Percentiles rank a stretch among this genome's conserved stretches.
Evolutionary conservation across 257 asterid species (phyloP).

Genomic region (Cruciata laevipes): DNA sequence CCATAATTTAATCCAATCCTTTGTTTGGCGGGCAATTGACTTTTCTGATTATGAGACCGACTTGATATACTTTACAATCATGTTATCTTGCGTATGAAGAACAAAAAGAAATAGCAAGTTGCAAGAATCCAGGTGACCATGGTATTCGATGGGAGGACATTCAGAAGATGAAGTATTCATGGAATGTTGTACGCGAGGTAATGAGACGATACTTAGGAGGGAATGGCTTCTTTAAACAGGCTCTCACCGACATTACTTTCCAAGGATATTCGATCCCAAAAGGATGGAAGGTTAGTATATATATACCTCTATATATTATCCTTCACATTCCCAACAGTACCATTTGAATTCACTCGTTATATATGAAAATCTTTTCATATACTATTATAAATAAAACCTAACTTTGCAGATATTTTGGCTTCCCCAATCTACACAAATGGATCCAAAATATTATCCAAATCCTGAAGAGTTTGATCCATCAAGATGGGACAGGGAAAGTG

Average conservation of each 20-base stretch:
- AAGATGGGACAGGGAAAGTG: not conserved
- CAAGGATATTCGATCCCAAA: not conserved
- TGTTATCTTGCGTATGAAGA: not conserved
- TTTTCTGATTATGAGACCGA: no score
- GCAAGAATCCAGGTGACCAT: not conserved
- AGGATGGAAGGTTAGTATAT: slow-evolving; percentile 1
- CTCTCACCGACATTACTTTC: not conserved
- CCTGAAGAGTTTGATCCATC: not conserved
- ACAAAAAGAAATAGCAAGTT: not conserved
- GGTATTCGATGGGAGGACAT: not conserved
- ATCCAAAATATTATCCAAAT: not conserved
- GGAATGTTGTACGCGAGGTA: not conserved
- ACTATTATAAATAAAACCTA: no score
- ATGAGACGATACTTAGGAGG: not conserved
- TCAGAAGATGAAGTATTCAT: not conserved
- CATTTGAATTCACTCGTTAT: no score
- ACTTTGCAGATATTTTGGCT: not conserved
- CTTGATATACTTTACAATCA: no score
- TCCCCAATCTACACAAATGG: not conserved
- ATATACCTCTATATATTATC: no score
- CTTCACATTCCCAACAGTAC: no score
- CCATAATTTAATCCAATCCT: no score
- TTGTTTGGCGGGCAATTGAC: no score
- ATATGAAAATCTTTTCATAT: no score
- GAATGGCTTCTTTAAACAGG: not conserved